Conservation (phyloP, 306 rosid species). For the Canavalia ensiformis region DNA sequence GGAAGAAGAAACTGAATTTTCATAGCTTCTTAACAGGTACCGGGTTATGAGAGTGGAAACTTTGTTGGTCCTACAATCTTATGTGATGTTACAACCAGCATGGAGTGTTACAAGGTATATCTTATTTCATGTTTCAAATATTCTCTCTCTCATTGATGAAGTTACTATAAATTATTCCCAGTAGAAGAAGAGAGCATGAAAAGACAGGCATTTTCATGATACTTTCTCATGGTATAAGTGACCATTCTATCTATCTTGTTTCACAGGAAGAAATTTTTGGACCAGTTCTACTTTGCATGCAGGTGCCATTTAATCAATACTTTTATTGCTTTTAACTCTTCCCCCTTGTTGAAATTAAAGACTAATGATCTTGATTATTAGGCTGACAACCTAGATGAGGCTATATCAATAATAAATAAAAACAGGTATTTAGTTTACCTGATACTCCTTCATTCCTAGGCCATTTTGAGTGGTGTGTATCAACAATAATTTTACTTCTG, state of each 20-base stretch:
- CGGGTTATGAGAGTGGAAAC: conserved; percentile 76
- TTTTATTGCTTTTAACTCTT: not conserved
- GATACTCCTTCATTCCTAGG: conserved; percentile 7
- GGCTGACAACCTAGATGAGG: conserved; percentile 77
- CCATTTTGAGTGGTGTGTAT: conserved; percentile 26
- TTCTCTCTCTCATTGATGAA: not conserved
- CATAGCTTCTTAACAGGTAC: conserved; percentile 56
- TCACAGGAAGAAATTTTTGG: conserved; percentile 80
- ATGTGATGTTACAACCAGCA: conserved; percentile 66
- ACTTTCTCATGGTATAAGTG: conserved; percentile 10
- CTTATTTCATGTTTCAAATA: conserved; percentile 22
- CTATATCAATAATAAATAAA: conserved; percentile 69
- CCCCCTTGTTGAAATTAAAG: conserved; percentile 32
- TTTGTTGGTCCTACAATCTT: conserved; percentile 77
- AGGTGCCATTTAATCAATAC: conserved; percentile 56
- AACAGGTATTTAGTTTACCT: conserved; percentile 58
- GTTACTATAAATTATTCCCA: not conserved
- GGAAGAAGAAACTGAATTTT: conserved; percentile 32
- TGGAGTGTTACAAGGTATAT: conserved; percentile 76
- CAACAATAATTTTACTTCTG: not conserved
- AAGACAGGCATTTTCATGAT: conserved; percentile 51
- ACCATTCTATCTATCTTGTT: conserved; percentile 39
- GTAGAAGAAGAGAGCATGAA: conserved; percentile 43
- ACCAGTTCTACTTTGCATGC: conserved; percentile 77
- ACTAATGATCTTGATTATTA: conserved; percentile 49